phyloP scores from a whole-genome alignment of 2,329 filamentous ascomycete genomes.

The Epichloe coenophiala region DNA sequence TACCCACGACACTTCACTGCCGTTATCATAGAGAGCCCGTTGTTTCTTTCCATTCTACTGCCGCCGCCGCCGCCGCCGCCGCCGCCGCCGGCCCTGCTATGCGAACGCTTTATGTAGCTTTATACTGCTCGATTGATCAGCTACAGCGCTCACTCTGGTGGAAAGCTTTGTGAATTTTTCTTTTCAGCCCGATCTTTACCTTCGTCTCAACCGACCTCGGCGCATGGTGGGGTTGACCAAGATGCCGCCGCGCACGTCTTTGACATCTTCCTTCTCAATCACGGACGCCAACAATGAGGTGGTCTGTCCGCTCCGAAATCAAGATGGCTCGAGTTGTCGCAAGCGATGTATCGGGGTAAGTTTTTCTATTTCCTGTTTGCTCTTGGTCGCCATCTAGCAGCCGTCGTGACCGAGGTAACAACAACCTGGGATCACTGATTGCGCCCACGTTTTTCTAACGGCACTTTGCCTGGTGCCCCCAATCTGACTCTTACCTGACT shows the following conservation, averaged over 20 bases:
- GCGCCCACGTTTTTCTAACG: background rate
- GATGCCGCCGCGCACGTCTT: conserved; percentile 81
- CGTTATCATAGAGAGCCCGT: background rate
- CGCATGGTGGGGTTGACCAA: conserved; percentile 37
- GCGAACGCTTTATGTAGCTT: conserved; percentile 11
- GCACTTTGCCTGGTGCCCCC: background rate
- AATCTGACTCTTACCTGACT: background rate
- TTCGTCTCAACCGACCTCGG: background rate
- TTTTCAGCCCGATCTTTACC: conserved; percentile 6
- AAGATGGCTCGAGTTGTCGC: conserved; percentile 91
- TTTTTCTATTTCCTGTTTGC: conserved; percentile 19
- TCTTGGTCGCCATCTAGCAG: background rate
- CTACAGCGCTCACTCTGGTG: conserved; percentile 3
- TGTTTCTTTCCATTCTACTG: background rate
- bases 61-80: background rate
- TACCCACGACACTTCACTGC: background rate
- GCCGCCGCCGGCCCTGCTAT: conserved; percentile 12
- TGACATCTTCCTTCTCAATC: conserved; percentile 84
- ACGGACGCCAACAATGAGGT: conserved; percentile 91
- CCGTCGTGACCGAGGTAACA: background rate
- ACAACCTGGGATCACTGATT: background rate
- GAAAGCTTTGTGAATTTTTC: background rate
- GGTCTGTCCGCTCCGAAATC: conserved; percentile 87
- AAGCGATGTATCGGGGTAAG: conserved; percentile 97
- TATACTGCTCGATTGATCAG: conserved; percentile 19